Base-by-base conservation (phyloP, 1,284 basidiomycete genomes). In the Jaminaea rosea region DNA sequence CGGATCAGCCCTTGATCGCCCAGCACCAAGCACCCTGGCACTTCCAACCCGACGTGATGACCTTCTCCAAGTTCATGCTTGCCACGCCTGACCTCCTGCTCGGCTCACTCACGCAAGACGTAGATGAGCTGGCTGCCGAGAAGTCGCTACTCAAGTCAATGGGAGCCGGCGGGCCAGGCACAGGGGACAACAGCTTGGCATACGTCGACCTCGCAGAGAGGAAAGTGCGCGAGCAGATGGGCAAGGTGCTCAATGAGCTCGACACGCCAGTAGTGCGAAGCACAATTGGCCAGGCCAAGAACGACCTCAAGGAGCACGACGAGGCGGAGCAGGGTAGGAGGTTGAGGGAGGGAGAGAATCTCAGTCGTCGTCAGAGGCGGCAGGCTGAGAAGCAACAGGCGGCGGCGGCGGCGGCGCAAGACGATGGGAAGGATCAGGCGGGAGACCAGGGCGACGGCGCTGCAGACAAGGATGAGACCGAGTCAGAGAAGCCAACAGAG, bases 11-110 rank as follows among this genome's bases (percentile, higher is more conserved):
- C 10, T 49, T 94, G 87, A 3, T 97, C n/a, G 84, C 87, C 9
- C 85, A 88, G 13, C 87, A 92, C 61, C 83, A 88, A 64, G 88
- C 90, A 0, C 92, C 93, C 6, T 97, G 92, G 79, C 83, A 94
- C 73, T 97, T 98, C 77, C 80, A 92, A 19, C 94, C 92, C 0
- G 90, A 97, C 69, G 87, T 94, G 24, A 84, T 86, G 61, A 78
- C 80, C 19, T 97, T 86, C 72, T 82, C 91, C 31, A 92, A 89
- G 65, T 94, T 97, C 77, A 94, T 97, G 88, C 83, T 98, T 19
- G 91, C 90, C 10, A 88, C 91, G 0, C 90, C 93, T 0, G 79
- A 83, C 26, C 52, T 63, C 23, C 86, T 92, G 69, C 78, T 85
- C 41, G 71, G 79, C 10, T 84, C 89, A 66, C 80, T 96, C 13